A percentile compares a stretch with the other conserved stretches of the same genome.
These are phyloP conservation scores for Yamadazyma epiphylla DNA, from an alignment of 1,139 yeast genomes.

Conservation along the genomic window DNA sequence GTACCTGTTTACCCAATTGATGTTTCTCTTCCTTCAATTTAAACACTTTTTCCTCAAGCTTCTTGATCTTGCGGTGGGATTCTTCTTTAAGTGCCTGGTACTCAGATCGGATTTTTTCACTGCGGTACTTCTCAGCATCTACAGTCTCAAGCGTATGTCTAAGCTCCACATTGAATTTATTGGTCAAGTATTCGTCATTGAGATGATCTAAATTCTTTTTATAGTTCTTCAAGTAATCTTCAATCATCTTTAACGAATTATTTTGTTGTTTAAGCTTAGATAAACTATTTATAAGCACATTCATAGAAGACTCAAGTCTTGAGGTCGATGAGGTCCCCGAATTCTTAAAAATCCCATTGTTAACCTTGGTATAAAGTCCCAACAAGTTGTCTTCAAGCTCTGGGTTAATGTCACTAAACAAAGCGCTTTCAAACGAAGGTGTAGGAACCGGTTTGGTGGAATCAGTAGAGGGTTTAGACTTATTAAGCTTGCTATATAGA, in stretches of 20 bases:
- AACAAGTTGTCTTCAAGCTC: conserved; percentile 57
- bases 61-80: conserved; percentile 14
- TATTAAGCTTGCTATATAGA: conserved; percentile 18
- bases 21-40: conserved; percentile 16
- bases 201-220: conserved; percentile 23
- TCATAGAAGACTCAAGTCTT: conserved; percentile 41
- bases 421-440: conserved; percentile 68
- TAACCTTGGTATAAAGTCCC: conserved; percentile 51
- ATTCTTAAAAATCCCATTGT: conserved; percentile 62
- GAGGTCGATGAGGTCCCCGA: conserved; percentile 56
- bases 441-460: not conserved
- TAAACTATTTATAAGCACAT: conserved; percentile 23
- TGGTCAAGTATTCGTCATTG: conserved; percentile 23
- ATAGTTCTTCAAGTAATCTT: conserved; percentile 28
- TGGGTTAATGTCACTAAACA: conserved; percentile 74
- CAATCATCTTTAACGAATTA: conserved; percentile 26
- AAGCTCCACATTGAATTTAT: conserved; percentile 19
- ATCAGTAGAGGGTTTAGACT: conserved; percentile 1
- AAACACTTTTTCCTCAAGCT: conserved; percentile 16
- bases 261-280: conserved; percentile 37
- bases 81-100: conserved; percentile 18
- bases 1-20: conserved; percentile 10
- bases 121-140: conserved; percentile 15
- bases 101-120: conserved; percentile 18
- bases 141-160: conserved; percentile 19